These are phyloP conservation scores for Bolboschoenoplectus hybrid DNA, from an alignment of 202 grass and related monocot species.

Conservation along the genomic window DNA sequence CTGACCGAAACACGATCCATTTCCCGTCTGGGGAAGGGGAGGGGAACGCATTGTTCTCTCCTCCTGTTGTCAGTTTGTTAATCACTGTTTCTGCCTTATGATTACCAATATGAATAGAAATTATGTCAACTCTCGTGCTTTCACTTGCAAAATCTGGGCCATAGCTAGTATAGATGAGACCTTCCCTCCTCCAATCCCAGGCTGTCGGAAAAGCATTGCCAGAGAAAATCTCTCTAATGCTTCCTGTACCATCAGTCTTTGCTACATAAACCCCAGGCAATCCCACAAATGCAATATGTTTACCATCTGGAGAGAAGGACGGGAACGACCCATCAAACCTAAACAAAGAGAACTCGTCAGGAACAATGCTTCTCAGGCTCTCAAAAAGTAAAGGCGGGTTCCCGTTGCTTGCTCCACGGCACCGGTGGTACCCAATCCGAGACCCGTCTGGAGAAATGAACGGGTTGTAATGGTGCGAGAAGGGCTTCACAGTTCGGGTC, in stretches of 20 bases:
- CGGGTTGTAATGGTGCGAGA: constrained; percentile 74
- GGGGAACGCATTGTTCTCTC: constrained; percentile 85
- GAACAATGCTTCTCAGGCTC: constrained; percentile 54
- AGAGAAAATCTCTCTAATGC: constrained; percentile 47
- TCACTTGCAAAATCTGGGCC: constrained; percentile 65
- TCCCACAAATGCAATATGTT: constrained; percentile 61
- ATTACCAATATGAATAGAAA: constrained; percentile 57
- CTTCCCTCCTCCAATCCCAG: constrained; percentile 92
- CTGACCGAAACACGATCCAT: constrained; percentile 84
- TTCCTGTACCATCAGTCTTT: constrained; percentile 70
- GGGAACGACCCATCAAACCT: constrained; percentile 84
- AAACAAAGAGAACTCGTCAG: constrained; percentile 75
- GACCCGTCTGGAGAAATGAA: constrained; percentile 73
- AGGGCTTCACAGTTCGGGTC: constrained; percentile 52
- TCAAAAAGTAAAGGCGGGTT: constrained; percentile 77
- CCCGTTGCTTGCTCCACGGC: constrained; percentile 66
- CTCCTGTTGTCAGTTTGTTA: constrained; percentile 60
- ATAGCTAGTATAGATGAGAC: constrained; percentile 72
- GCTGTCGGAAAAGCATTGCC: constrained; percentile 76
- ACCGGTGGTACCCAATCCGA: constrained; percentile 77
- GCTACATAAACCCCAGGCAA: constrained; percentile 79
- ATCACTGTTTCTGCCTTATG: constrained; percentile 38
- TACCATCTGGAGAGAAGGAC: constrained; percentile 90
- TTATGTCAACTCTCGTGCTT: constrained; percentile 67
- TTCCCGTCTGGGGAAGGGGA: constrained; percentile 87